phyloP scores from a whole-genome alignment of 495 filamentous ascomycete species.

The Aspergillus avenaceus region DNA sequence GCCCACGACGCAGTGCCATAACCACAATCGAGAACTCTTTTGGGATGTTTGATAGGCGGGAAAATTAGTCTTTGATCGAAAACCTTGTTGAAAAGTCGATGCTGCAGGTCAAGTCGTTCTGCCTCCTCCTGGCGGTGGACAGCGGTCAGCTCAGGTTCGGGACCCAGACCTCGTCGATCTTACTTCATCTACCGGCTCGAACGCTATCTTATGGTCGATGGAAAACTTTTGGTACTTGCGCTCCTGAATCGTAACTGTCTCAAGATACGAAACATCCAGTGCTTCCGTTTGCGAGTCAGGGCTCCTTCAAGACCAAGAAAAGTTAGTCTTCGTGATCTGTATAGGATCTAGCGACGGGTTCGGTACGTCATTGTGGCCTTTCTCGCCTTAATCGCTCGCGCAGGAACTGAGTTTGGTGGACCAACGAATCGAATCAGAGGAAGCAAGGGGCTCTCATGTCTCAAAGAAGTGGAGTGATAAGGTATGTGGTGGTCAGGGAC shows the following conservation, averaged over 20 bases:
- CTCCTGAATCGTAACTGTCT: constrained; percentile 61
- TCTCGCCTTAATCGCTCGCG: constrained; percentile 7
- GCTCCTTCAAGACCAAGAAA: constrained; percentile 29
- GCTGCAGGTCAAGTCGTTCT: constrained; percentile 66
- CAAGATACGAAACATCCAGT: constrained; percentile 57
- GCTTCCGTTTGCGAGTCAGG: constrained; percentile 48
- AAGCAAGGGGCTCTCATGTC: constrained; percentile 14
- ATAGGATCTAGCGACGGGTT: constrained; percentile 6
- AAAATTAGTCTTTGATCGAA: constrained; percentile 80
- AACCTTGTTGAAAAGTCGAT: constrained; percentile 64
- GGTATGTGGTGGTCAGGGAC: constrained; percentile 15
- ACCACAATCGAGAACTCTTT: constrained; percentile 73
- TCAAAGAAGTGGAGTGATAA: constrained; percentile 5
- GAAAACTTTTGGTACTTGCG: constrained; percentile 72
- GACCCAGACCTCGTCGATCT: constrained; percentile 8
- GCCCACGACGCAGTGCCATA: constrained; percentile 65
- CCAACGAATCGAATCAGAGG: constrained; percentile 15
- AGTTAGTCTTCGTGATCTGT: constrained; percentile 14
- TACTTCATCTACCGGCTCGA: constrained; percentile 85
- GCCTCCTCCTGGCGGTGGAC: constrained; percentile 65
- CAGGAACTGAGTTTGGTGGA: constrained; percentile 7
- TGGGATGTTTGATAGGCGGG: constrained; percentile 60
- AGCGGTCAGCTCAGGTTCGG: constrained; percentile 10
- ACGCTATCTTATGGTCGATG: constrained; percentile 67
- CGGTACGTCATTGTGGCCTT: constrained; percentile 34